Base-by-base conservation (phyloP, 1,284 basidiomycete species). In the Trametes hirsuta region DNA sequence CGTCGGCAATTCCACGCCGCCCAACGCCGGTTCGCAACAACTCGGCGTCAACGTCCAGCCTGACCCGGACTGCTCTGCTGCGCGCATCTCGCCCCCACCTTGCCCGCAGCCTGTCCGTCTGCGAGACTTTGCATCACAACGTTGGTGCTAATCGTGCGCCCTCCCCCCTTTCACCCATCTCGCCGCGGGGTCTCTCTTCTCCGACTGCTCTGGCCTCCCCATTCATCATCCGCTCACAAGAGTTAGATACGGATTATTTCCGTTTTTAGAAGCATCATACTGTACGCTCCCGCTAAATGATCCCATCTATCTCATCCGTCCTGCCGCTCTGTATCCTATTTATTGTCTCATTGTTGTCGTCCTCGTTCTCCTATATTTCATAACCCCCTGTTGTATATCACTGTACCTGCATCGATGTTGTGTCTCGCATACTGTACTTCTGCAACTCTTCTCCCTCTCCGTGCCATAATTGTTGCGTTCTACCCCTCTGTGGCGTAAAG, bases 181-280 rank as follows among this genome's bases (percentile, higher is more conserved):
- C 40, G 37, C 35, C 22, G 11, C 24, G 42, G 9, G 41, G 40
- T 8, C 36, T 40, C 9, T 22, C 49, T 11, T 52, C 58, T 10
- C 44, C 41, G 6, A 34, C 36, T 36, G 39, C 47, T 21, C 45
- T 60, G 3, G 58, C 58, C 5, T 60, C 58, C 10, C 58, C 58
- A 3, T 60, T 60, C 48, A 53, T 59, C 40, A 59, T 59, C n/a
- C 57, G 39, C 30, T 53, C 57, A 12, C 46, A 53, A 14, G 58
- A 46, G n/a, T 25, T 55, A 25, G 58, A 60, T 15, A 47, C 37
- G 18, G 58, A 42, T 15, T 60, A 60, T 37, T 60, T 60, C 45
- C 58, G 58, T n/a, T 55, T 52, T 39, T 60, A 18, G 30, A 36
- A 8, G 1, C n/a, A 15, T 22, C 37, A 22, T 11, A 15, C 12